A percentile compares a stretch with the other conserved stretches of the same genome.
These are phyloP conservation scores for Solanum appendiculatum DNA, from an alignment of 257 asterid genomes.

Conservation along the genomic window DNA sequence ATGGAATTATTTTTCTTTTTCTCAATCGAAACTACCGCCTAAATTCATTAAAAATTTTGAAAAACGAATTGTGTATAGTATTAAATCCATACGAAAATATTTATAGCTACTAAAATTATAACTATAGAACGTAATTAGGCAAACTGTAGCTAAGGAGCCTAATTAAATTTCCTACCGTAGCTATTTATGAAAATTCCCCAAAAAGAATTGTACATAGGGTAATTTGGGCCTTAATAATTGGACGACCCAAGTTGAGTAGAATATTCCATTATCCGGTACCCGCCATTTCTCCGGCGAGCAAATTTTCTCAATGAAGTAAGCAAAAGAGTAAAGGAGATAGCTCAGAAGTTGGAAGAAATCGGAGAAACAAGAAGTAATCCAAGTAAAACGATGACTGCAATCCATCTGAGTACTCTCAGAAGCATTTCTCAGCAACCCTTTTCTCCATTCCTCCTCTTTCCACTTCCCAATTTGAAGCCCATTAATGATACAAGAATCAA, in stretches of 20 bases:
- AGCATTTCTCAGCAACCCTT: background rate
- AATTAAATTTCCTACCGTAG: too few relatives aligned
- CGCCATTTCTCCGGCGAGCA: background rate
- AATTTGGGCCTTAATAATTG: background rate
- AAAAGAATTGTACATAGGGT: too few relatives aligned
- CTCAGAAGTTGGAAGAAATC: background rate
- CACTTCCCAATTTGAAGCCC: background rate
- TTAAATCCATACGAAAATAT: too few relatives aligned
- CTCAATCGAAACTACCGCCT: too few relatives aligned
- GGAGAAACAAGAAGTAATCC: background rate
- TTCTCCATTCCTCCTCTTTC: conserved; percentile 11
- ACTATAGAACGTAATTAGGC: too few relatives aligned
- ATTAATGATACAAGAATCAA: conserved; percentile 5
- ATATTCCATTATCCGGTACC: background rate
- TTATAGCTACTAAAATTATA: too few relatives aligned
- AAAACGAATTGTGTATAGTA: too few relatives aligned
- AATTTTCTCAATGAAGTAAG: background rate
- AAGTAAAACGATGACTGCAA: background rate
- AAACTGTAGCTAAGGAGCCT: too few relatives aligned
- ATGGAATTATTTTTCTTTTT: too few relatives aligned
- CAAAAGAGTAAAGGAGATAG: background rate
- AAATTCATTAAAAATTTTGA: too few relatives aligned
- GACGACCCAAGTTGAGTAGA: background rate
- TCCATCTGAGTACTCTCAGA: background rate
- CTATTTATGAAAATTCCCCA: too few relatives aligned